These are phyloP conservation scores for Jackrogersella minutella DNA, from an alignment of 495 filamentous ascomycete species.

Conservation along the genomic window DNA sequence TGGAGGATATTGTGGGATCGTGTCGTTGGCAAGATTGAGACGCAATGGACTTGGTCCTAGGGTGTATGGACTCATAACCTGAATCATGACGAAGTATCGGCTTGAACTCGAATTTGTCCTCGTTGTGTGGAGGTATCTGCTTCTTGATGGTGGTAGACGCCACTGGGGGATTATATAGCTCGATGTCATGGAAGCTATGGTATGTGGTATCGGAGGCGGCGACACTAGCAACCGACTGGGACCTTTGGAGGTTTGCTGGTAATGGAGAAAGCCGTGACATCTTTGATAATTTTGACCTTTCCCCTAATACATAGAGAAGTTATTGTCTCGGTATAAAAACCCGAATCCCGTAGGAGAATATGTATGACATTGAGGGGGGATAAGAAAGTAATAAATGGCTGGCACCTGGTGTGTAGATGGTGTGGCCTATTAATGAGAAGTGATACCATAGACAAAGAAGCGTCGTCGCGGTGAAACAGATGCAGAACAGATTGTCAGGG, in stretches of 20 bases:
- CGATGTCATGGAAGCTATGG: constrained; percentile 57
- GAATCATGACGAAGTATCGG: constrained; percentile 58
- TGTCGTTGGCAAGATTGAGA: constrained; percentile 39
- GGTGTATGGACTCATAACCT: constrained; percentile 56
- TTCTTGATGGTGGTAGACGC: constrained; percentile 6
- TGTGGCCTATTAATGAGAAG: background rate
- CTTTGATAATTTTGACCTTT: constrained; percentile 19
- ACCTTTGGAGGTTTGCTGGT: constrained; percentile 43
- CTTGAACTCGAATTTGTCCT: constrained; percentile 38
- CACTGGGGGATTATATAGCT: constrained; percentile 45
- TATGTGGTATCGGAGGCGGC: constrained; percentile 55
- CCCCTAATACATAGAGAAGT: constrained; percentile 21
- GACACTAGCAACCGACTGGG: constrained; percentile 51
- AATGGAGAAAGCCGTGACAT: constrained; percentile 47
- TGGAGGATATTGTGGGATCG: constrained; percentile 39
- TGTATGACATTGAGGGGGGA: background rate
- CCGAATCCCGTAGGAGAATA: background rate
- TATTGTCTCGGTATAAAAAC: background rate
- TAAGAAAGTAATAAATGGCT: background rate
- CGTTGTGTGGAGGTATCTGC: constrained; percentile 21
- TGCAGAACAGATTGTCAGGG: constrained; percentile 5
- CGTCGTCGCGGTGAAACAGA: constrained; percentile 27
- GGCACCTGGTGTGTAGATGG: background rate
- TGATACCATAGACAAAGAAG: constrained; percentile 8
- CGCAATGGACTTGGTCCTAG: constrained; percentile 32